phyloP scores from a whole-genome alignment of 345 rosid genomes.

The Gossypium arboreum region DNA sequence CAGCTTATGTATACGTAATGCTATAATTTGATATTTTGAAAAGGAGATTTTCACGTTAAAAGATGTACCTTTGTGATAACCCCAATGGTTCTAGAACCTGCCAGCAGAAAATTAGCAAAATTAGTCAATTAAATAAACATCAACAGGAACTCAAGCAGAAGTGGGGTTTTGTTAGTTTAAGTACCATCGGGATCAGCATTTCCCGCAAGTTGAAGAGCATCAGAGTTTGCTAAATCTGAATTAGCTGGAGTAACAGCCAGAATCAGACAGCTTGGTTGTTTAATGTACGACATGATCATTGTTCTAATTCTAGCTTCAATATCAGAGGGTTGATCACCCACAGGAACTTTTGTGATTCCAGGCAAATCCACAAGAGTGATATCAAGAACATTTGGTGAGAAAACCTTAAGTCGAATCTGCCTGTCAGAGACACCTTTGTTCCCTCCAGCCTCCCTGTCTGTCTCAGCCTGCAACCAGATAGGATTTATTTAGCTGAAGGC shows the following conservation, averaged over 20 bases:
- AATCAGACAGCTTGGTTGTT: conserved; percentile 77
- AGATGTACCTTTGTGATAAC: conserved; percentile 73
- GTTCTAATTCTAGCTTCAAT: conserved; percentile 94
- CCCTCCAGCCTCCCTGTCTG: conserved; percentile 75
- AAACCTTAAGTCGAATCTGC: conserved; percentile 82
- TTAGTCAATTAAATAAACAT: conserved; percentile 9
- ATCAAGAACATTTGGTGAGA: conserved; percentile 90
- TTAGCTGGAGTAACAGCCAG: conserved; percentile 91
- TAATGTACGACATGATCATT: conserved; percentile 93
- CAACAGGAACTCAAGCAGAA: not conserved
- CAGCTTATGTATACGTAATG: not conserved
- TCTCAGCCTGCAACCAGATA: conserved; percentile 57
- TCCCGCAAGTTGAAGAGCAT: conserved; percentile 92
- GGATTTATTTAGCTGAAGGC: not conserved
- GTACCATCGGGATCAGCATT: conserved; percentile 94
- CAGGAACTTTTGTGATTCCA: conserved; percentile 93
- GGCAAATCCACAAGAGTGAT: conserved; percentile 95
- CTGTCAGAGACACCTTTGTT: conserved; percentile 93
- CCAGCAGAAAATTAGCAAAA: conserved; percentile 12
- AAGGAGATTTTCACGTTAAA: not conserved
- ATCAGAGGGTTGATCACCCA: conserved; percentile 93
- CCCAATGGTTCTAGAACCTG: conserved; percentile 91
- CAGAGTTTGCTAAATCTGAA: conserved; percentile 91
- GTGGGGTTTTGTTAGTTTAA: conserved; percentile 7
- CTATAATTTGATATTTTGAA: conserved; percentile 3